phyloP scores from a whole-genome alignment of 1,284 basidiomycete genomes.

The Leccinum griseonigrum region DNA sequence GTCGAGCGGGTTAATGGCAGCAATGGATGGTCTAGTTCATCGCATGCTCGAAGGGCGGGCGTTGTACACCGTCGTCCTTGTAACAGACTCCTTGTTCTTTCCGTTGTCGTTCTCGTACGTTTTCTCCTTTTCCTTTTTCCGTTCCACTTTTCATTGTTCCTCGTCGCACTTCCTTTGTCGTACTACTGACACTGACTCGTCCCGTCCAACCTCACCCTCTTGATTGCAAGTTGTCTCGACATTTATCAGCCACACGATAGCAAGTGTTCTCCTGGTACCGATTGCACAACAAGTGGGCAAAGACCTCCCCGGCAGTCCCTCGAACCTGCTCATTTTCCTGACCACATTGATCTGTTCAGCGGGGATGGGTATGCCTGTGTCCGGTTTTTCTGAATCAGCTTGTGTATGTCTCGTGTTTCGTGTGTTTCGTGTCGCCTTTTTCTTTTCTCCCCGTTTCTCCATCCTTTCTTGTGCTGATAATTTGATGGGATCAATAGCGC shows the following conservation, averaged over 20 bases:
- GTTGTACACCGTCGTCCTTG: no score
- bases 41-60: no score
- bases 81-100: no score
- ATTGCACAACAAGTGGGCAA: slow-evolving; percentile 76
- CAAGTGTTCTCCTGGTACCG: slow-evolving; percentile 92
- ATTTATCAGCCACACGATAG: slow-evolving; percentile 96
- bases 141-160: not conserved
- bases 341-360: not conserved
- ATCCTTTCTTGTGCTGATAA: not conserved
- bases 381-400: slow-evolving; percentile 81
- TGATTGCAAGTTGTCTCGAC: slow-evolving; percentile 71
- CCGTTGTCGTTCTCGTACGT: no score
- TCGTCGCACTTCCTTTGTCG: not conserved
- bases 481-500: slow-evolving; percentile 50
- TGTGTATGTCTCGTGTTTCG: slow-evolving; percentile 60
- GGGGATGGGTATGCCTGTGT: not conserved
- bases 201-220: no score
- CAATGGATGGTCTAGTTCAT: no score
- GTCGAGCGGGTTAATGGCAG: no score
- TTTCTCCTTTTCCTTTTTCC: no score
- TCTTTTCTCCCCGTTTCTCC: not conserved
- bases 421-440: not conserved
- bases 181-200: slow-evolving; percentile 2
- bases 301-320: slow-evolving; percentile 47
- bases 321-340: slow-evolving; percentile 88